Evolutionary conservation across 257 asterid species (phyloP).

Genomic region (Pogostemon cablin): DNA sequence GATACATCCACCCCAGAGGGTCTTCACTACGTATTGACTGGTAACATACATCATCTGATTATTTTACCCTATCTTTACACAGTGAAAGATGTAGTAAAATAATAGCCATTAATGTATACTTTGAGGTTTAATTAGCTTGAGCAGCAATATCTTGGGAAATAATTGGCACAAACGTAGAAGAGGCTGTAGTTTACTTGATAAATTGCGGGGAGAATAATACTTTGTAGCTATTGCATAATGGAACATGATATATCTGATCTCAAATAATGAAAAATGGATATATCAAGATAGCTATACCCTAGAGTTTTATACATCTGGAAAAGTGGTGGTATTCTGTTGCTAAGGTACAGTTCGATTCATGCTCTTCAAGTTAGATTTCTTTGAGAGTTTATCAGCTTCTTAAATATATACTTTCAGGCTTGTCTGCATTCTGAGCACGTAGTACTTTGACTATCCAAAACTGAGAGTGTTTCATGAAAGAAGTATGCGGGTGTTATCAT

Average conservation of each 20-base stretch:
- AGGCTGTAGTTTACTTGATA: constrained; percentile 1
- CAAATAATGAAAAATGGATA: neutral
- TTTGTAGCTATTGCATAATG: neutral
- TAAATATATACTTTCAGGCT: neutral
- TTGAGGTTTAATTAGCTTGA: constrained; percentile 8
- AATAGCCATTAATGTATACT: neutral
- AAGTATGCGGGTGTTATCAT: neutral
- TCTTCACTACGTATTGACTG: constrained; percentile 90
- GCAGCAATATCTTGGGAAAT: neutral
- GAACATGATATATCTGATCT: too few relatives aligned
- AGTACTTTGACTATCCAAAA: neutral
- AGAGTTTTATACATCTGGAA: constrained; percentile 2
- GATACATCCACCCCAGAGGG: constrained; percentile 93
- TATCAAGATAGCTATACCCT: neutral
- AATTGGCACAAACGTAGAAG: neutral
- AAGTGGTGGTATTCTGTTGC: neutral
- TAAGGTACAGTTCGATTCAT: neutral
- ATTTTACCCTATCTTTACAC: constrained; percentile 7
- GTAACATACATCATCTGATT: constrained; percentile 41
- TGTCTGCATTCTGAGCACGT: neutral
- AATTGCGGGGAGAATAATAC: neutral
- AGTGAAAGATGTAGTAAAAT: constrained; percentile 4
- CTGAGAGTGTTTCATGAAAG: neutral
- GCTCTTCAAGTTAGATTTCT: neutral
- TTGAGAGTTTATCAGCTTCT: neutral